A percentile compares a stretch with the other conserved stretches of the same genome.
phyloP scores from a whole-genome alignment of 305 asterid genomes.

The Solanum hybrid region DNA sequence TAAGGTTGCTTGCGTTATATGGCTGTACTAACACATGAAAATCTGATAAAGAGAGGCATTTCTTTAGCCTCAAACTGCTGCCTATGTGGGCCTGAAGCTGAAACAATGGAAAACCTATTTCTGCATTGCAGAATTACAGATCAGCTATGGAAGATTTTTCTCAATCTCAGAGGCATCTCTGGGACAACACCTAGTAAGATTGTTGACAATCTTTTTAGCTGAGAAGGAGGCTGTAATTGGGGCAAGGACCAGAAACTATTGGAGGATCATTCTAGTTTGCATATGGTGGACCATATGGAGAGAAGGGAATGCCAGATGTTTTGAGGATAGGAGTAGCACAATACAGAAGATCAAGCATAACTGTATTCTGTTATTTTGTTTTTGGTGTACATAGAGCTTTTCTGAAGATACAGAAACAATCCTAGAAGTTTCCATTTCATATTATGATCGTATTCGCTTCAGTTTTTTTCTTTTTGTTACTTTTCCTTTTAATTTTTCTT shows the following conservation, averaged over 20 bases:
- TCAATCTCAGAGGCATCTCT: neutral
- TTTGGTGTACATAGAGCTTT: neutral
- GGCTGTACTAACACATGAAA: neutral
- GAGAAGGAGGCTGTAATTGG: neutral
- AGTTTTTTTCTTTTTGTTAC: neutral
- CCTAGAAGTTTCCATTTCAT: neutral
- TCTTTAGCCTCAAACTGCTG: neutral
- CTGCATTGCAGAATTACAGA: neutral
- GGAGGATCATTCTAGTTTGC: neutral
- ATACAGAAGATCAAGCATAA: neutral
- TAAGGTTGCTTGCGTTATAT: neutral
- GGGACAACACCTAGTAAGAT: neutral
- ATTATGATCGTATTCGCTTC: neutral
- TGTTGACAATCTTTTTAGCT: neutral
- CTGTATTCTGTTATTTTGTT: neutral
- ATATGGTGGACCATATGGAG: neutral
- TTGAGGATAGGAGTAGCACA: neutral
- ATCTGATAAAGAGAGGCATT: neutral
- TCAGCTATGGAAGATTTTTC: neutral
- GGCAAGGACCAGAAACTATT: neutral
- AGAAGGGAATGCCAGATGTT: neutral
- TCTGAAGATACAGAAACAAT: neutral
- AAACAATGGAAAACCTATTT: neutral
- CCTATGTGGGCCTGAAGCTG: neutral
- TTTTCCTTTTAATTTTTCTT: neutral